Percentiles rank a stretch among this genome's conserved stretches.
Conservation (phyloP, 2,329 filamentous ascomycete species). For the Apiospora hydei region DNA sequence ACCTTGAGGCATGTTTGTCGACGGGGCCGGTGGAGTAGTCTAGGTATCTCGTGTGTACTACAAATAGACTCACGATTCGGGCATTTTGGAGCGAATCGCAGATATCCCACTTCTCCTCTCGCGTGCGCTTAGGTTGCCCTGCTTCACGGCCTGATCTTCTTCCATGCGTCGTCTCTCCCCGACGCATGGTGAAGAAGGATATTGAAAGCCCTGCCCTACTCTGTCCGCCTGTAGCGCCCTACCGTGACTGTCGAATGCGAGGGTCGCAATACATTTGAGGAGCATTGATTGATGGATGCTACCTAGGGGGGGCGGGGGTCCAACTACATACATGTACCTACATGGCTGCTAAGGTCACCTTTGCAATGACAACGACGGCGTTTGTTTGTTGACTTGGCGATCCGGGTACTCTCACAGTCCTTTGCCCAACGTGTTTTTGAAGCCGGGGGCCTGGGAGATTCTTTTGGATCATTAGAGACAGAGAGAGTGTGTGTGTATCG, state of each 20-base stretch:
- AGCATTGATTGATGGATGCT: background rate
- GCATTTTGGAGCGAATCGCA: background rate
- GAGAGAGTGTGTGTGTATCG: no score
- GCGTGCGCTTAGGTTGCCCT: background rate
- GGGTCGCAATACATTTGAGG: background rate
- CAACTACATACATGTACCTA: background rate
- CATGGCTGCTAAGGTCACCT: background rate
- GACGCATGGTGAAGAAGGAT: background rate
- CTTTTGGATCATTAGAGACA: background rate
- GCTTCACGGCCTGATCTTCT: background rate
- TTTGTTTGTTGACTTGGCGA: background rate
- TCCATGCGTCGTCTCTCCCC: background rate
- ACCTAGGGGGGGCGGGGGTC: background rate
- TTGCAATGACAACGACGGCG: background rate
- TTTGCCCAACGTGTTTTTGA: background rate
- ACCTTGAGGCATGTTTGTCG: background rate
- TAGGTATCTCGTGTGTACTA: background rate
- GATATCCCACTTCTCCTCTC: constrained; percentile 10
- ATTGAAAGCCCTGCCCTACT: background rate
- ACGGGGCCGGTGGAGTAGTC: background rate
- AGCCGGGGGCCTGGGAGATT: constrained; percentile 5
- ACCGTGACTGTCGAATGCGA: background rate
- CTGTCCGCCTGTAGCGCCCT: background rate
- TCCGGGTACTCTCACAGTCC: background rate
- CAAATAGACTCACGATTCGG: background rate